phyloP scores from a whole-genome alignment of 768 basidiomycete genomes.

The Mycena albidolilacea region DNA sequence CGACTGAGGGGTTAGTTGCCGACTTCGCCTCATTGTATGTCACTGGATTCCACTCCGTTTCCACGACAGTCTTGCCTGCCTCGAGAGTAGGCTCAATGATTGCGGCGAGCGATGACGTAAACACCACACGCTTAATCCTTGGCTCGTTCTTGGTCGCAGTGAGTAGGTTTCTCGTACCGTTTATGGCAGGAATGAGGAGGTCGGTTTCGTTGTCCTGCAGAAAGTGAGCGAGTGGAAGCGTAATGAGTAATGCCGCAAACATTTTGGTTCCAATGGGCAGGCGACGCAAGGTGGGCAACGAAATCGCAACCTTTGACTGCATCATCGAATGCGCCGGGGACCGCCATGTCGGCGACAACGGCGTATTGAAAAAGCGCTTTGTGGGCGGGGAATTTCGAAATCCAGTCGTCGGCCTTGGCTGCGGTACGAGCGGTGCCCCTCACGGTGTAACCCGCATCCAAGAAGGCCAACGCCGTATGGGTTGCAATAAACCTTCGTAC shows the following conservation, averaged over 20 bases:
- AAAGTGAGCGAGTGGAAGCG: background rate
- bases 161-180: slow-evolving; percentile 51
- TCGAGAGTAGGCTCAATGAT: slow-evolving; percentile 33
- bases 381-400: slow-evolving; percentile 49
- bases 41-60: slow-evolving; percentile 42
- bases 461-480: slow-evolving; percentile 47
- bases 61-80: slow-evolving; percentile 19
- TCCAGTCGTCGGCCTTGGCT: slow-evolving; percentile 59
- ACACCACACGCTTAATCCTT: slow-evolving; percentile 58
- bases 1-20: slow-evolving; percentile 3
- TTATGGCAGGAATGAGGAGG: slow-evolving; percentile 32
- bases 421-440: slow-evolving; percentile 57
- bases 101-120: slow-evolving; percentile 55
- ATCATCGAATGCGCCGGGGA: slow-evolving; percentile 57
- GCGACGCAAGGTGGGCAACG: slow-evolving; percentile 51
- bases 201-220: slow-evolving; percentile 28
- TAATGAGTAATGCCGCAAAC: background rate
- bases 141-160: slow-evolving; percentile 54
- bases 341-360: slow-evolving; percentile 59
- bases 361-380: slow-evolving; percentile 53
- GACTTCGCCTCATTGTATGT: slow-evolving; percentile 41
- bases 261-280: slow-evolving; percentile 43
- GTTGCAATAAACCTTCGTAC: slow-evolving; percentile 48
- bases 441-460: slow-evolving; percentile 52
- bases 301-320: slow-evolving; percentile 63